Percentiles rank a stretch among this genome's conserved stretches.
These are phyloP conservation scores for Aureobasidium sp. DNA, from an alignment of 2,329 filamentous ascomycete genomes.

Conservation along the genomic window DNA sequence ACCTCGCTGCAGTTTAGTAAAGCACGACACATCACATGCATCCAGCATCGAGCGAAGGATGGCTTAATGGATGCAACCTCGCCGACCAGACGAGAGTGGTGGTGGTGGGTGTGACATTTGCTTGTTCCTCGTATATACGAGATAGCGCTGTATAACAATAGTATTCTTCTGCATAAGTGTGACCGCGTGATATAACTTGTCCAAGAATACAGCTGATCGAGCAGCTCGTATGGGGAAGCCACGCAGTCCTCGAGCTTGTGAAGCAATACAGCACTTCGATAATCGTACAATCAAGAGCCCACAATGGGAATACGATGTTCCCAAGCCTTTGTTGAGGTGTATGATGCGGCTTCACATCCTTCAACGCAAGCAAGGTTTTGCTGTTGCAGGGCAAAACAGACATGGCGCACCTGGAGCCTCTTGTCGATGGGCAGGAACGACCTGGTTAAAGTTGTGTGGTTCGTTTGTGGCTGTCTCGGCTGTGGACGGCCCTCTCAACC, in stretches of 20 bases:
- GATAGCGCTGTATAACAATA: slow-evolving; percentile 6
- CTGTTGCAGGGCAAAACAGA: not conserved
- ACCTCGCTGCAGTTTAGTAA: not conserved
- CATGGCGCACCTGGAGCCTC: not conserved
- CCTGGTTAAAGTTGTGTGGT: not conserved
- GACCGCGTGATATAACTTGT: not conserved
- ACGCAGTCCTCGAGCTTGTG: not conserved
- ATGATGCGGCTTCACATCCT: slow-evolving; percentile 2
- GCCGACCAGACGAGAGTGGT: not conserved
- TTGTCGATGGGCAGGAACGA: not conserved
- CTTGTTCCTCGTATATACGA: slow-evolving; percentile 3
- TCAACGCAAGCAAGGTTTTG: not conserved
- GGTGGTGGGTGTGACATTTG: not conserved
- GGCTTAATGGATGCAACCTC: slow-evolving; percentile 2
- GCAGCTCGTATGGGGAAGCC: not conserved
- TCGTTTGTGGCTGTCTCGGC: slow-evolving; percentile 7
- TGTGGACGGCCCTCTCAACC: not conserved
- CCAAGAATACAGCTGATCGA: not conserved
- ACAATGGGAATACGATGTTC: slow-evolving; percentile 1
- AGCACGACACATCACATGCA: slow-evolving; percentile 11
- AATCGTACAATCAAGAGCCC: not conserved
- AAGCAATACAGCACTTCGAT: not conserved
- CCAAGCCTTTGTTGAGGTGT: not conserved
- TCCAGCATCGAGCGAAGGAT: slow-evolving; percentile 3
- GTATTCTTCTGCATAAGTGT: not conserved